Evolutionary conservation across 192 early-diverging fungal species (phyloP), one percentile per base, ranked within the genome.

Genomic region (Coemansia sp.): DNA sequence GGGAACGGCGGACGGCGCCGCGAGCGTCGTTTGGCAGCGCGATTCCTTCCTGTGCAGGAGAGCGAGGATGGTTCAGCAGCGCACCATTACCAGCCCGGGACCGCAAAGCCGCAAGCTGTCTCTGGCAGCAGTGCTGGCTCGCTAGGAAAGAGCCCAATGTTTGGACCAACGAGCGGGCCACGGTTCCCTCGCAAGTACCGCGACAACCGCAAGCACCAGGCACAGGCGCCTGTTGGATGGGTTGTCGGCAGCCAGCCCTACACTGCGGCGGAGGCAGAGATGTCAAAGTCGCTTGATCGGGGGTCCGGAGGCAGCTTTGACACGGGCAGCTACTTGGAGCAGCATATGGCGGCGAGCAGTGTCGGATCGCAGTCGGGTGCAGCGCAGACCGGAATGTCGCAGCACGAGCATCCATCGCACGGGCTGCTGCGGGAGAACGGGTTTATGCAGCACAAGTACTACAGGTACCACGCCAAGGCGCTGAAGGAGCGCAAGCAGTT

Each of bases 391-490:
- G 69, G 60, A n/a, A 21, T 59, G 36, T 81, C 86, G 41, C 83
- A 87, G 49, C 88, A 90, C 43, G 89, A 94, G 85, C 96, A 98
- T 76, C 96, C 96, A 3, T 90, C 88, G 53, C 95, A 97, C 75
- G 94, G 95, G 73, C 85, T 98, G 21, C 80, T 98, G 78, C 92
- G 91, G 62, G 96, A 98, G 83, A 94, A 95, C 76, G 96, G 96
- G n/a, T 98, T 96, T 71, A 85, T 97, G 64, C 94, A 98, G 85
- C 93, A 96, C 82, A 97, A 94, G 76, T 98, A 98, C 79, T 87
- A 91, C 74, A 92, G 95, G 77, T 98, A 94, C 84, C 93, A 93
- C 69, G 90, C 89, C 63, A 93, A 94, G 85, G 96, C 96, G 36
- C 81, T 97, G 48, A 90, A 89, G 71, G 96, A 98, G 83, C 95